Percentiles rank a stretch among this genome's conserved stretches.
Conservation (phyloP, 140 eudicot genomes). For the Anethum foeniculum region DNA sequence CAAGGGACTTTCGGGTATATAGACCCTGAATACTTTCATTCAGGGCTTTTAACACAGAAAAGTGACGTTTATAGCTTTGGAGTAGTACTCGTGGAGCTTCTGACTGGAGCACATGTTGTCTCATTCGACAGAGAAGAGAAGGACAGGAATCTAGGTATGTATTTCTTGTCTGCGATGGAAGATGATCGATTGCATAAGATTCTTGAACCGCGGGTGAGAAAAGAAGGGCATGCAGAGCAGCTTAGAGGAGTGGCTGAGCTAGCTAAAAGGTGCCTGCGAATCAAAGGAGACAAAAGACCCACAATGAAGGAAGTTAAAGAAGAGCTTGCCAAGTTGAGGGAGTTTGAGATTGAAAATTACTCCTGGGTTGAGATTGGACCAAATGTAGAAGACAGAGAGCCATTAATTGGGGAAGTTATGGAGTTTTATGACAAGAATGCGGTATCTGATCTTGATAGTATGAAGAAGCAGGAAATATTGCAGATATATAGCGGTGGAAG, state of each 20-base stretch:
- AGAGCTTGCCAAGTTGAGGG: slow-evolving; percentile 5
- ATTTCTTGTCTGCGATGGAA: slow-evolving; percentile 26
- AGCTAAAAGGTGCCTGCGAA: slow-evolving; percentile 8
- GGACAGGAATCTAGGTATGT: slow-evolving; percentile 27
- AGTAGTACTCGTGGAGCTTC: slow-evolving; percentile 37
- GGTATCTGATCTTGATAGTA: slow-evolving; percentile 4
- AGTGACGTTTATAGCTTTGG: slow-evolving; percentile 47
- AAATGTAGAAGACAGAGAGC: slow-evolving; percentile 9
- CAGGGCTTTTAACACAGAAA: slow-evolving; percentile 29
- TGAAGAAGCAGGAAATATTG: slow-evolving; percentile 5
- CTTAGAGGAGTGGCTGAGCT: slow-evolving; percentile 17
- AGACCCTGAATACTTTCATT: slow-evolving; percentile 31
- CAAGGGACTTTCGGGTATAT: slow-evolving; percentile 27
- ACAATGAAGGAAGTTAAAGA: slow-evolving; percentile 13
- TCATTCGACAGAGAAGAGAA: slow-evolving; percentile 29
- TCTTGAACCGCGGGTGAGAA: slow-evolving; percentile 30
- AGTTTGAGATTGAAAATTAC: slow-evolving; percentile 7
- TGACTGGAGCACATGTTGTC: slow-evolving; percentile 31
- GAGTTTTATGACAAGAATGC: background rate
- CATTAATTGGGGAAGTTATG: background rate
- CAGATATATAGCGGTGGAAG: slow-evolving; percentile 7
- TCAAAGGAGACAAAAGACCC: slow-evolving; percentile 17
- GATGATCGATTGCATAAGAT: slow-evolving; percentile 22
- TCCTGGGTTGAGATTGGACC: background rate
- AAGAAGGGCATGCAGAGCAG: slow-evolving; percentile 27